phyloP scores from a whole-genome alignment of 1,139 yeast genomes.

The Komagataea norvegica region DNA sequence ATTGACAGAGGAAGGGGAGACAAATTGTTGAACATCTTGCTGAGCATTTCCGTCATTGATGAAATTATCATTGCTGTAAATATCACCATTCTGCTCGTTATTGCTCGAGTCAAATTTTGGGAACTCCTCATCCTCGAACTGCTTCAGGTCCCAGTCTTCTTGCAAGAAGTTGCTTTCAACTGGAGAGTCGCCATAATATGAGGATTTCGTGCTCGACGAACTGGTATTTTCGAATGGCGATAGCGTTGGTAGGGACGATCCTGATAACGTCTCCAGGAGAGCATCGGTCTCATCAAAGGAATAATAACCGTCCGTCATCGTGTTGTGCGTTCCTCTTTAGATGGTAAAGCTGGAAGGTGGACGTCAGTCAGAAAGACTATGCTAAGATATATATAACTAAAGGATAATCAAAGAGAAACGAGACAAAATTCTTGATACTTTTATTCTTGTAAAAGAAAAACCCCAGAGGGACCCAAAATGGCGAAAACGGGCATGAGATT shows the following conservation, averaged over 20 bases:
- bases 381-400: too few relatives aligned
- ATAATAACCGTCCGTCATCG: constrained; percentile 12
- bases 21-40: too few relatives aligned
- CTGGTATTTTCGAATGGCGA: constrained; percentile 22
- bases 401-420: too few relatives aligned
- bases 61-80: constrained; percentile 1
- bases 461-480: too few relatives aligned
- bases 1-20: constrained; percentile 6
- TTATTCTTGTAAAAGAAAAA: too few relatives aligned
- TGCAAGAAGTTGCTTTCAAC: constrained; percentile 17
- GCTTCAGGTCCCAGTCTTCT: constrained; percentile 11
- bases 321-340: background rate
- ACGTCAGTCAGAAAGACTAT: too few relatives aligned
- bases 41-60: background rate
- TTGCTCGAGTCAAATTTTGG: constrained; percentile 1
- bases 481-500: too few relatives aligned
- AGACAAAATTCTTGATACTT: too few relatives aligned
- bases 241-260: constrained; percentile 20
- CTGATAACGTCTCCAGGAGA: constrained; percentile 23
- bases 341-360: too few relatives aligned
- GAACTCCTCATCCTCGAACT: constrained; percentile 4
- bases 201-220: constrained; percentile 18
- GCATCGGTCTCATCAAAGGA: constrained; percentile 27
- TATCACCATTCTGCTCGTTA: constrained; percentile 1
- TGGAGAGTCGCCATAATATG: constrained; percentile 22